Percentiles rank a stretch among this genome's conserved stretches.
These are phyloP conservation scores for Zoysia matrella DNA, from an alignment of 202 grass and related monocot species.

Conservation along the genomic window DNA sequence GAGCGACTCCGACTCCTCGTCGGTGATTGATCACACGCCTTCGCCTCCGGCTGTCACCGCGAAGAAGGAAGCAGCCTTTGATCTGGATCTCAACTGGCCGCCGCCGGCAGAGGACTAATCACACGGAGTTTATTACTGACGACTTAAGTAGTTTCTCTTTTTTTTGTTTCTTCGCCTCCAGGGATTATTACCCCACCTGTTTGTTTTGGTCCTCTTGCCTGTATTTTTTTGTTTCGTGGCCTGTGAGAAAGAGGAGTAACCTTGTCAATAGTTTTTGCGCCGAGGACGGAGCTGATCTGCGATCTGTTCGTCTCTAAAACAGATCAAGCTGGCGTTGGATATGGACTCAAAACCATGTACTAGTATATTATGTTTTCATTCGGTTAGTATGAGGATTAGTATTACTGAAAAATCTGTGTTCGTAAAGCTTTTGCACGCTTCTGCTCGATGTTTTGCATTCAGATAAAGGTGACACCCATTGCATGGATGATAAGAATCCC, in stretches of 20 bases:
- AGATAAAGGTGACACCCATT: not conserved
- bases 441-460: not conserved
- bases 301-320: slow-evolving; percentile 49
- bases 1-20: slow-evolving; percentile 70
- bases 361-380: slow-evolving; percentile 36
- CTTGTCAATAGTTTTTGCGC: slow-evolving; percentile 58
- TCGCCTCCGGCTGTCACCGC: slow-evolving; percentile 41
- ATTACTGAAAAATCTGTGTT: not conserved
- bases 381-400: not conserved
- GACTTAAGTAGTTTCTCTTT: slow-evolving; percentile 40
- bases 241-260: too few species aligned
- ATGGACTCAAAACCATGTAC: slow-evolving; percentile 23
- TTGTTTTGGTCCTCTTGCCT: slow-evolving; percentile 29
- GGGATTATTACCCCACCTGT: slow-evolving; percentile 5
- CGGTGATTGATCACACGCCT: slow-evolving; percentile 57
- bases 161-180: slow-evolving; percentile 15
- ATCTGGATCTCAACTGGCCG: slow-evolving; percentile 83
- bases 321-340: slow-evolving; percentile 27
- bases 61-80: slow-evolving; percentile 41
- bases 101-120: slow-evolving; percentile 67
- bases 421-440: not conserved
- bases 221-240: slow-evolving; percentile 35
- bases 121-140: slow-evolving; percentile 31
- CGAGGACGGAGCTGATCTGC: slow-evolving; percentile 46
- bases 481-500: slow-evolving; percentile 2